phyloP scores from a whole-genome alignment of 2,329 filamentous ascomycete genomes.

The Ascochyta rabiei region DNA sequence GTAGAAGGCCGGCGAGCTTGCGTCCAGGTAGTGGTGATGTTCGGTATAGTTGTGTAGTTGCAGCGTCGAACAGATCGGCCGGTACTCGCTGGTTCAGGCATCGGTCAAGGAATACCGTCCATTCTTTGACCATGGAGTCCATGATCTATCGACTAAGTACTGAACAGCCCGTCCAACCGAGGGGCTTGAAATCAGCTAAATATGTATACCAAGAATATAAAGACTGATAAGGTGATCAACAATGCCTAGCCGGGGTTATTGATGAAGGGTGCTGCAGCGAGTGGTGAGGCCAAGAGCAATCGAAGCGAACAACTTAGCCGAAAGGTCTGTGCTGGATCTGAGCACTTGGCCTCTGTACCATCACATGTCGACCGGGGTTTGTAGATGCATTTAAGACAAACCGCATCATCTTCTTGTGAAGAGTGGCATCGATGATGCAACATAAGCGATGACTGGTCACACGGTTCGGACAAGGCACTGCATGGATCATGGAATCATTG shows the following conservation, averaged over 20 bases:
- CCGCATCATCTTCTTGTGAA: not conserved
- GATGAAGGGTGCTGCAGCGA: slow-evolving; percentile 14
- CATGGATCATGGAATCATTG: slow-evolving; percentile 1
- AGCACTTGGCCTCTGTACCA: not conserved
- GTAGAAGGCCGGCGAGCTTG: slow-evolving; percentile 44
- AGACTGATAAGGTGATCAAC: slow-evolving; percentile 19
- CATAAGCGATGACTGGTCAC: not conserved
- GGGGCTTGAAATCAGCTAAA: slow-evolving; percentile 15
- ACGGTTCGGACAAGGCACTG: not conserved
- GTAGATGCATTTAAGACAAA: not conserved
- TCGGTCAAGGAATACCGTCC: slow-evolving; percentile 42
- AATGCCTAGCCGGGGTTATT: slow-evolving; percentile 6
- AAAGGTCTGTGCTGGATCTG: not conserved
- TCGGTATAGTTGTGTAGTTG: slow-evolving; percentile 40
- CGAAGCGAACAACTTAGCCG: slow-evolving; percentile 11
- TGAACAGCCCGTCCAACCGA: slow-evolving; percentile 21
- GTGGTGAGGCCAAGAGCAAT: slow-evolving; percentile 1
- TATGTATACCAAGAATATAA: slow-evolving; percentile 21
- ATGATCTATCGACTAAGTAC: slow-evolving; percentile 35
- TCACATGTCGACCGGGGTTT: not conserved
- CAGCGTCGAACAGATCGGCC: slow-evolving; percentile 42
- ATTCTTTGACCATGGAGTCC: slow-evolving; percentile 44
- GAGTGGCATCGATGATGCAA: not conserved
- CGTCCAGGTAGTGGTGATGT: slow-evolving; percentile 44
- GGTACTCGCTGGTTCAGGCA: slow-evolving; percentile 43